Base-by-base conservation (phyloP, 2,329 filamentous ascomycete species). In the Pezicula radicicola region DNA sequence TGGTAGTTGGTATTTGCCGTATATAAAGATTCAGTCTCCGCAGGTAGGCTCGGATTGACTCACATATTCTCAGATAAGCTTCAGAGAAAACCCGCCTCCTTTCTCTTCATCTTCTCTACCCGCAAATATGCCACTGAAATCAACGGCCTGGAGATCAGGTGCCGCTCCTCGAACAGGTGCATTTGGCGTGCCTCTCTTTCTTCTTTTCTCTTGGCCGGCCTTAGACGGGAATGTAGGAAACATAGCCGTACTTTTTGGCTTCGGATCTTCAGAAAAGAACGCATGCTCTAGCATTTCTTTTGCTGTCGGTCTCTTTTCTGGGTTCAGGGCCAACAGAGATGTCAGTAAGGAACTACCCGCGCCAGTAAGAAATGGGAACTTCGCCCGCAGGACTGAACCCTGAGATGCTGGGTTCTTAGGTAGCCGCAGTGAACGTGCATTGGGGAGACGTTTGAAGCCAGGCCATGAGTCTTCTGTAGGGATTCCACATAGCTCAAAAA, bases 161-260 rank as follows among this genome's bases (percentile, higher is more conserved):
- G 81, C 81, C 47, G 88, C 84, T 0, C 91, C 92, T 30, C 93
- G 77, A 37, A 81, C 82, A 0, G 94, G 94, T 6, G 94, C 94
- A 68, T 91, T 86, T 1, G 94, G 94, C 57, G 86, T 92, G 54
- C 85, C 83, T 54, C 81, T 77, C 36, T 82, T 77, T 57, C 89
- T 76, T 60, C 91, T 77, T 65, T 85, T 87, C 75, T 99, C 94
- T 75, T 94, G 88, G 1, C 91, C 91, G 0, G 94, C 94, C 70
- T 96, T 97, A 62, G 89, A 94, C 0, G 94, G 94, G 68, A 97
- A 99, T 0, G 94, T 97, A 2, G 94, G 94, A 66, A 99, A 97
- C 85, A 99, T 87, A 62, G 87, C 88, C 66, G 90, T 88, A 7
- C 87, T 85, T 72, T 97, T 97, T 1, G 92, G 90, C 55, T 88